Base-by-base conservation (phyloP, 306 rosid species). In the Rosa multiflora region DNA sequence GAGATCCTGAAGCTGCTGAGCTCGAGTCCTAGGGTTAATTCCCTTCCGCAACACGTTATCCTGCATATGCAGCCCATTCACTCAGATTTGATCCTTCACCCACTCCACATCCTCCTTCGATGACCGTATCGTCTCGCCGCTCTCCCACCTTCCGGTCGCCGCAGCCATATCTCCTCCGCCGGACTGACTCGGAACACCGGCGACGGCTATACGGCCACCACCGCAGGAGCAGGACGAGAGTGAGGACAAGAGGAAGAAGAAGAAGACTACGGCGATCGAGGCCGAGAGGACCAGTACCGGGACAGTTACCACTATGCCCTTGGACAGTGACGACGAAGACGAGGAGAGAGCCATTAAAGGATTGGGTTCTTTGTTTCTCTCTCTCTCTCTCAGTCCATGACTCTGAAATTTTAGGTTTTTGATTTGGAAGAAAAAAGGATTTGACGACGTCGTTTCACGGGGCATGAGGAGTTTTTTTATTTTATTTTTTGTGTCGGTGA, bases 41-140 rank as follows among this genome's bases (percentile, higher is more conserved):
- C 29, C 29, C 29, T 26, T 26, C 29, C 29, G 29, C 1, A 26
- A 26, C 29, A 26, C 29, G 29, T 26, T 26, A 26, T 26, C 29
- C 29, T 26, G 29, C 29, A 26, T 26, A 26, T 26, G 29, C 29
- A 26, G 29, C 29, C 1, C 29, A 26, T 26, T 26, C 29, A 26
- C 29, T 26, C 1, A 26, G 29, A 26, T 26, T 26, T n/a, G n/a
- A n/a, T n/a, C n/a, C n/a, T n/a, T n/a, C n/a, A n/a, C n/a, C n/a
- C n/a, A n/a, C n/a, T n/a, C n/a, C n/a, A 94, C 92, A 48, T 94
- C 98, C 26, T 88, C 97, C 85, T 84, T 82, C 67, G 76, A 87
- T 29, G 91, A 86, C 62, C 78, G 72, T 52, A 79, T 79, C 73
- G 70, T 37, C 70, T 81, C 84, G 6, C 64, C 52, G 6, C 61